Conservation (phyloP, 345 rosid genomes). For the Salix arbutifolia region DNA sequence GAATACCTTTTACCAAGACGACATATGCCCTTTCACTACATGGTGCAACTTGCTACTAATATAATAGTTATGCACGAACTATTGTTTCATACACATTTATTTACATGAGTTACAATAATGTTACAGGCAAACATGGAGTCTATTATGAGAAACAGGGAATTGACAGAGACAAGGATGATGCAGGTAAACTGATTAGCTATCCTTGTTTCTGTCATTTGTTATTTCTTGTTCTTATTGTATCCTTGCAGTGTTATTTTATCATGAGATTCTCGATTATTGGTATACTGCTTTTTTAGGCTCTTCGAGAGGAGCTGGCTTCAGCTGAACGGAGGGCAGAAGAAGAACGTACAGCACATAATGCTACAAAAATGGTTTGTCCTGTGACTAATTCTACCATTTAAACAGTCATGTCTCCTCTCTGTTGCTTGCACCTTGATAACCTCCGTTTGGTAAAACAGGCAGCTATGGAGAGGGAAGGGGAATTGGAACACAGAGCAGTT, state of each 20-base stretch:
- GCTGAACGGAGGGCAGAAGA: slow-evolving; percentile 94
- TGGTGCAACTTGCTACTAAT: background rate
- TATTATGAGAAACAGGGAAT: slow-evolving; percentile 91
- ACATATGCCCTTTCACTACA: background rate
- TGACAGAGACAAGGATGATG: slow-evolving; percentile 98
- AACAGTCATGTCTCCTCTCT: background rate
- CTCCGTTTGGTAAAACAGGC: slow-evolving; percentile 47
- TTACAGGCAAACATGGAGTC: slow-evolving; percentile 88
- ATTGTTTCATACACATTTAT: background rate
- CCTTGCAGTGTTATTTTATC: slow-evolving; percentile 13
- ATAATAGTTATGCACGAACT: background rate
- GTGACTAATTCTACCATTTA: slow-evolving; percentile 10
- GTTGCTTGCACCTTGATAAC: slow-evolving; percentile 8
- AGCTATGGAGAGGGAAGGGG: slow-evolving; percentile 95
- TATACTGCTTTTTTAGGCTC: slow-evolving; percentile 49
- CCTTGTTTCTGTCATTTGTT: slow-evolving; percentile 1
- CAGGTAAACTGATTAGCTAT: slow-evolving; percentile 54
- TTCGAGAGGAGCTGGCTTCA: slow-evolving; percentile 93
- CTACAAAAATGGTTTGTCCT: slow-evolving; percentile 79
- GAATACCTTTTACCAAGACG: too few species aligned
- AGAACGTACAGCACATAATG: slow-evolving; percentile 83
- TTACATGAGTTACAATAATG: background rate
- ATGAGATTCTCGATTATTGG: slow-evolving; percentile 12
- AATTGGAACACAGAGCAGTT: slow-evolving; percentile 86
- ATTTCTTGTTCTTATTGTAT: background rate